These are phyloP conservation scores for Penicillium thymicola DNA, from an alignment of 2,329 filamentous ascomycete species.

Conservation along the genomic window DNA sequence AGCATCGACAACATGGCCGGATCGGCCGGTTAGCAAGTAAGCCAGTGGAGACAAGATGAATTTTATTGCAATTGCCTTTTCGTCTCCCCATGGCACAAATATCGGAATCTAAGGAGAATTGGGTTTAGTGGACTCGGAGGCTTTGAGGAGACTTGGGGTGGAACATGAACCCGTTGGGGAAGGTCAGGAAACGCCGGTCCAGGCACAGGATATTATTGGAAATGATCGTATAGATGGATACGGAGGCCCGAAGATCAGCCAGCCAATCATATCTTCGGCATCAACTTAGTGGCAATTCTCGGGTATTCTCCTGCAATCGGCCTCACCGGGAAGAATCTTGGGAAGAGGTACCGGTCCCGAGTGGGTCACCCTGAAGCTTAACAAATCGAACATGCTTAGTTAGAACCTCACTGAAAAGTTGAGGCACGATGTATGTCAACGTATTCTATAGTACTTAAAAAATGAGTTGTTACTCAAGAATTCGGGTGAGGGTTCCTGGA, in stretches of 20 bases:
- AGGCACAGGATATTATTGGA: constrained; percentile 2
- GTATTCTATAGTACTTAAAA: accelerated
- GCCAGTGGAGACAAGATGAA: background rate
- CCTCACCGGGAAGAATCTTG: background rate
- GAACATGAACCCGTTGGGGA: background rate
- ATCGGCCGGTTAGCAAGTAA: background rate
- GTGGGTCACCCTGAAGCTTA: background rate
- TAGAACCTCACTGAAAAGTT: too few species aligned
- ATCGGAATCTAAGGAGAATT: background rate
- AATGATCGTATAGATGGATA: background rate
- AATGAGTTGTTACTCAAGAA: too few species aligned
- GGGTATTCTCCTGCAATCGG: background rate
- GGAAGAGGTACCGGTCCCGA: background rate
- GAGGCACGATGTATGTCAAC: too few species aligned
- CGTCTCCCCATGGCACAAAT: background rate
- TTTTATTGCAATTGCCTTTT: too few species aligned
- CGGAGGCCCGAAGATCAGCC: background rate
- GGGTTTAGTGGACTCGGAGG: background rate
- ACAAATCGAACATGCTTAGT: background rate
- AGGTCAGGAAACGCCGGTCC: background rate
- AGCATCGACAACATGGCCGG: background rate
- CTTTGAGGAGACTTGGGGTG: background rate
- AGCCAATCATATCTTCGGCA: background rate
- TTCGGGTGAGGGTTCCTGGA: too few species aligned
- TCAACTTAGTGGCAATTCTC: background rate